Conservation (phyloP, 345 rosid genomes). For the Triadica sebifera region DNA sequence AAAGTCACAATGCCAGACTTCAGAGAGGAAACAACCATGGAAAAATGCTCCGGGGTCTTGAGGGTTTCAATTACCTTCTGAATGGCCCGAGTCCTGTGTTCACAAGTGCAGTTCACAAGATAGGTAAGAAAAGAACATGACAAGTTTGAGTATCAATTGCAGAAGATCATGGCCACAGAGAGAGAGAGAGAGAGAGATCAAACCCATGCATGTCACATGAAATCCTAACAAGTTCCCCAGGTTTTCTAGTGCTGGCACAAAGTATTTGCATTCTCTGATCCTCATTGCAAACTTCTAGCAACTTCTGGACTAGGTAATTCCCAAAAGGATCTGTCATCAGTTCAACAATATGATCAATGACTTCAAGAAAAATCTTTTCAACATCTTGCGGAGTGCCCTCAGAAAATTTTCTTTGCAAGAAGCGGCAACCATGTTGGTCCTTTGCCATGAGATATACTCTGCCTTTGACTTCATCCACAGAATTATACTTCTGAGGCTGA, state of each 20-base stretch:
- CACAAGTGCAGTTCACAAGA: conserved; percentile 3
- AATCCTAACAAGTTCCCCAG: conserved; percentile 59
- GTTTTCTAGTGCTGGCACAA: conserved; percentile 47
- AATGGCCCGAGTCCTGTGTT: conserved; percentile 73
- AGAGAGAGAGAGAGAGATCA: conserved; percentile 14
- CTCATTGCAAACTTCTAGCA: conserved; percentile 69
- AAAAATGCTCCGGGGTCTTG: conserved; percentile 51
- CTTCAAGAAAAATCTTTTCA: conserved; percentile 58
- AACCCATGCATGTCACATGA: conserved; percentile 89
- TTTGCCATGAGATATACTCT: conserved; percentile 63
- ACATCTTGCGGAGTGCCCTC: conserved; percentile 57
- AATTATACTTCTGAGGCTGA: conserved; percentile 46
- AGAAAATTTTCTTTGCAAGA: conserved; percentile 60
- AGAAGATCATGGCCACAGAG: neutral
- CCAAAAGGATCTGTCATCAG: conserved; percentile 78
- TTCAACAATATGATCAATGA: conserved; percentile 62
- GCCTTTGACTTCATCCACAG: conserved; percentile 53
- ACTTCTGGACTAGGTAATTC: conserved; percentile 72
- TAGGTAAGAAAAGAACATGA: neutral
- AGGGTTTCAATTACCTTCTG: conserved; percentile 77
- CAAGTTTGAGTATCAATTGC: neutral
- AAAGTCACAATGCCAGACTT: conserved; percentile 62
- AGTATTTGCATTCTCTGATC: conserved; percentile 62
- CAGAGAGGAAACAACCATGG: conserved; percentile 56
- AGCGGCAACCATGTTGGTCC: conserved; percentile 77